Base-by-base conservation (phyloP, 345 rosid species). In the Laguncularia racemosa region DNA sequence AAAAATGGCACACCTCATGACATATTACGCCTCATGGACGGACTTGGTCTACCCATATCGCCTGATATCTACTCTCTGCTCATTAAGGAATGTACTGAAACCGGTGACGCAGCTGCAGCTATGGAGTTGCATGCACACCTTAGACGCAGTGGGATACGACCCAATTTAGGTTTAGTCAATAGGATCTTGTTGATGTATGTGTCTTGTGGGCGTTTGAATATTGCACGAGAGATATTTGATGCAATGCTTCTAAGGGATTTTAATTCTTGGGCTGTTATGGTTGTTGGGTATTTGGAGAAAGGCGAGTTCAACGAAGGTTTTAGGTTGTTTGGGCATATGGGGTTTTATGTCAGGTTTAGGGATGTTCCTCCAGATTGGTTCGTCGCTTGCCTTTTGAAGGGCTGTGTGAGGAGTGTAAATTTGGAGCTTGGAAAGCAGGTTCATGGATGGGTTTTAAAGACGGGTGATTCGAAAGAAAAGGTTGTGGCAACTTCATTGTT, bases 381-480 rank as follows among this genome's bases (percentile, higher is more conserved):
- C 48, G 53, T 83, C 23, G 68, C 62, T 1, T 71, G 78, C 40
- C 57, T 83, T 60, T 52, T 88, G 20, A 81, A 78, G 76, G 78
- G 79, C 9, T 85, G 90, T 63, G 74, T 69, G 21, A 48, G 61
- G 68, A 58, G 71, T 2, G 62, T 60, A 61, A 74, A 85, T 55
- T 62, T 81, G 64, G 83, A 49, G 12, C 69, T 83, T 14, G 96
- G 93, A 12, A 78, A 76, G 58, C 90, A 88, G 59, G 54, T 85
- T n/a, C 96, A 85, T 67, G 86, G 71, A 7, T 71, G 81, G 76
- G 67, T 78, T 38, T 67, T 81, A 49, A 88, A 85, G 77, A 53
- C 64, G 20, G 89, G 90, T 49, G 54, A 18, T 16, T 53, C 60
- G 4, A 52, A 59, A 38, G 75, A 76, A 50, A 64, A 63, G 7